Percentiles rank a stretch among this genome's conserved stretches.
These are phyloP conservation scores for Candida hispaniensis DNA, from an alignment of 805 yeast species.

Conservation along the genomic window DNA sequence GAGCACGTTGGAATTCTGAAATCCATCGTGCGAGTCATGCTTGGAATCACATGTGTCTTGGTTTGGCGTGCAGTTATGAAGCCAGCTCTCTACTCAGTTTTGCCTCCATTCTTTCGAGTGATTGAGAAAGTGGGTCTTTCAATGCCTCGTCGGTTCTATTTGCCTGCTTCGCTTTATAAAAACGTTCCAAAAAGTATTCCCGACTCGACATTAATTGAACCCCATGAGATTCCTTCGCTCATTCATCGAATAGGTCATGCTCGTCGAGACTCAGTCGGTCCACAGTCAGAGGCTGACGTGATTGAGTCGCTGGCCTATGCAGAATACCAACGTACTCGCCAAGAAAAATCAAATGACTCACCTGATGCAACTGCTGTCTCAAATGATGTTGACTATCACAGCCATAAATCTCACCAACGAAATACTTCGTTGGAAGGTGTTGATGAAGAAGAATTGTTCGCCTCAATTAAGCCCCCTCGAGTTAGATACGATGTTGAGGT, in stretches of 20 bases:
- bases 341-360: constrained; percentile 5
- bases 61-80: constrained; percentile 69
- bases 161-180: constrained; percentile 30
- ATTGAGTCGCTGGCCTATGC: constrained; percentile 31
- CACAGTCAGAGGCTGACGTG: constrained; percentile 34
- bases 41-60: constrained; percentile 55
- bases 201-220: constrained; percentile 27
- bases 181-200: constrained; percentile 29
- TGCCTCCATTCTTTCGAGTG: constrained; percentile 49
- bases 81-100: constrained; percentile 44
- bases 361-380: constrained; percentile 1
- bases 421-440: too few relatives aligned
- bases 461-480: constrained; percentile 27
- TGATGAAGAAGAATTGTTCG: constrained; percentile 20
- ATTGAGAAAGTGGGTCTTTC: constrained; percentile 30
- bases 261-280: constrained; percentile 33
- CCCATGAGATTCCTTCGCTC: constrained; percentile 27
- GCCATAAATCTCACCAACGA: too few relatives aligned
- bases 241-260: constrained; percentile 24
- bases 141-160: constrained; percentile 33
- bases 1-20: constrained; percentile 22
- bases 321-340: constrained; percentile 23
- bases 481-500: constrained; percentile 63
- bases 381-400: not conserved
- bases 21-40: constrained; percentile 37